Conservation (phyloP, 495 filamentous ascomycete genomes). For the Beverwykella pulmonaria region DNA sequence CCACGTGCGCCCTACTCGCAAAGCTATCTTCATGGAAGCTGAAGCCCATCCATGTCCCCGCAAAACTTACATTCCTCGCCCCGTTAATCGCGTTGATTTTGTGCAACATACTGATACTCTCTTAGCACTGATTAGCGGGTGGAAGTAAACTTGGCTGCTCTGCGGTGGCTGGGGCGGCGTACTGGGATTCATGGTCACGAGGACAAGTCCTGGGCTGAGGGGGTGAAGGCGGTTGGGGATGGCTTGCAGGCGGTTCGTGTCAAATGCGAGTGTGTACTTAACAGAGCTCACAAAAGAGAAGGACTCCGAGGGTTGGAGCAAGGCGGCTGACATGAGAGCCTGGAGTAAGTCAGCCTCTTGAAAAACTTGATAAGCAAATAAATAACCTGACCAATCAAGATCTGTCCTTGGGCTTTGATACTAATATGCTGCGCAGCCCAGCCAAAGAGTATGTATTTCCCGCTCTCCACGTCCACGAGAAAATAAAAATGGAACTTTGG, state of each 20-base stretch:
- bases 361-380: background rate
- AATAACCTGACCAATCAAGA: conserved; percentile 3
- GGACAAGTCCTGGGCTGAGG: conserved; percentile 10
- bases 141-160: conserved; percentile 9
- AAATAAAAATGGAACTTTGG: conserved; percentile 29
- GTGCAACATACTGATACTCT: background rate
- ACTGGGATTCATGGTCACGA: conserved; percentile 22
- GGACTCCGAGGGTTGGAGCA: conserved; percentile 21
- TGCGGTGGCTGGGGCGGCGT: background rate
- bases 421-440: conserved; percentile 16
- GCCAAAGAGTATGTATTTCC: conserved; percentile 19
- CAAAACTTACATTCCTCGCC: background rate
- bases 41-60: conserved; percentile 1
- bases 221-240: background rate
- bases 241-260: conserved; percentile 19
- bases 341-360: conserved; percentile 10
- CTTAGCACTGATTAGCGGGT: conserved; percentile 18
- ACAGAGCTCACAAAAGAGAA: conserved; percentile 13
- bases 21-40: conserved; percentile 4
- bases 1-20: background rate
- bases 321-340: conserved; percentile 6
- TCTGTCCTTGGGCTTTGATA: conserved; percentile 14
- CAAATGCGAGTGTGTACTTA: conserved; percentile 22
- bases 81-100: background rate
- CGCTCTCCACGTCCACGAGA: conserved; percentile 25